Evolutionary conservation across 331 rosid genomes (phyloP), one percentile per base, ranked within the genome.

Genomic region (Pyrus hybrid): DNA sequence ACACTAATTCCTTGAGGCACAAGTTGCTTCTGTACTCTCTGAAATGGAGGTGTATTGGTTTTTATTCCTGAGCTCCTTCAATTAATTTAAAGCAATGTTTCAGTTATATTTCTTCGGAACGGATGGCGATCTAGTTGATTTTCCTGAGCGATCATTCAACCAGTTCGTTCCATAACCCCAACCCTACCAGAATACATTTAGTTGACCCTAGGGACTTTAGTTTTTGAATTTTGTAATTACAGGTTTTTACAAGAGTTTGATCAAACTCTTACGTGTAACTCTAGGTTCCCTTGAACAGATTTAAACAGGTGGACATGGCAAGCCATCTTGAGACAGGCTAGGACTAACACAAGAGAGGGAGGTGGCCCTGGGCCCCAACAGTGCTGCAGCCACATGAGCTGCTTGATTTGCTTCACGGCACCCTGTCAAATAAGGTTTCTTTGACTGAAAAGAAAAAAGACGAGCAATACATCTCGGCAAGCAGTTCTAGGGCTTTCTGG

Each of bases 351-450:
- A 91, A 71, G 96, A 91, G 77, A 87, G 87, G 61, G 66, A 75
- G 77, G 89, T 87, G 22, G 75, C 29, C 77, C 22, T 37, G 97
- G 98, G 79, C 93, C 93, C 98, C 98, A 93, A 79, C 91, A 93
- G 29, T 97, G 28, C 28, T 26, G 28, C 28, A 26, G 28, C 28
- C 28, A 26, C 28, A 26, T 26, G 28, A 26, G 28, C 28, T 26
- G 28, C 28, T 26, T 26, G 28, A 26, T 26, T 26, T 26, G 28
- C 28, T 26, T 26, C 28, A 26, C 2, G 93, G 87, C 47, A 89
- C 88, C 56, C 97, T 93, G 89, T 78, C 83, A 76, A 21, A 70
- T 32, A 32, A 32, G 35, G 35, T 32, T 32, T 32, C 35, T 54
- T 35, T 76, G 8, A 56, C 61, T 56, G 74, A 71, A 58, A 61